Conservation (phyloP, 1,284 basidiomycete species). For the Malassezia caprae region DNA sequence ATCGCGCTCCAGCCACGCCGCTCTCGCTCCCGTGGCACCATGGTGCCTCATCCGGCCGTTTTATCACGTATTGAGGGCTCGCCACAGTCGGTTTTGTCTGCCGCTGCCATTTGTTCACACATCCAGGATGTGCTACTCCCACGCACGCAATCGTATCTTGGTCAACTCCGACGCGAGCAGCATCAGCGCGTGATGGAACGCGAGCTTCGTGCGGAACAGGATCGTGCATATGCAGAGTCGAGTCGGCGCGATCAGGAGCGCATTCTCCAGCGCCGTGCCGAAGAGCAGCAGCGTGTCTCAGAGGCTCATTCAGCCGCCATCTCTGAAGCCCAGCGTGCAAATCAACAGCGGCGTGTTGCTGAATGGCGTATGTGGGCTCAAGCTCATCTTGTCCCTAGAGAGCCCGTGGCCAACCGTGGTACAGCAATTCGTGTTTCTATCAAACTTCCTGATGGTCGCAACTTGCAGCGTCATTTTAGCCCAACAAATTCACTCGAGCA, state of each 20-base stretch:
- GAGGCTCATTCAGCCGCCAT: slow-evolving; percentile 8
- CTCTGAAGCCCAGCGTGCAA: neutral
- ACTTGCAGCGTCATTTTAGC: slow-evolving; percentile 23
- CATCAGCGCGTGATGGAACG: slow-evolving; percentile 28
- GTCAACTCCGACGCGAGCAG: slow-evolving; percentile 25
- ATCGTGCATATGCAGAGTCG: slow-evolving; percentile 33
- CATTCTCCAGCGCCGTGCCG: slow-evolving; percentile 21
- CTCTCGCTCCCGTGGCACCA: slow-evolving; percentile 14
- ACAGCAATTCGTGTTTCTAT: slow-evolving; percentile 24
- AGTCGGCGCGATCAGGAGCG: slow-evolving; percentile 26
- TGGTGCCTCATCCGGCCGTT: slow-evolving; percentile 24
- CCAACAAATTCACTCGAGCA: slow-evolving; percentile 21
- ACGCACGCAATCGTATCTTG: slow-evolving; percentile 26
- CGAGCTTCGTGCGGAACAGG: slow-evolving; percentile 31
- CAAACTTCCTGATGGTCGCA: slow-evolving; percentile 33
- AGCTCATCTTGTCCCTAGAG: slow-evolving; percentile 23
- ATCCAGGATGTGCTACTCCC: slow-evolving; percentile 33
- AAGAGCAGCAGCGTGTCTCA: slow-evolving; percentile 19
- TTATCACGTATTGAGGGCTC: slow-evolving; percentile 35
- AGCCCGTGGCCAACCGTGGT: slow-evolving; percentile 13
- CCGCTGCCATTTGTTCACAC: slow-evolving; percentile 23
- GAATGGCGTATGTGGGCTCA: slow-evolving; percentile 36
- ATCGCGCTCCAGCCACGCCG: slow-evolving; percentile 66
- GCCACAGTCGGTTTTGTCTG: slow-evolving; percentile 23
- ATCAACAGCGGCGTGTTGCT: neutral